Evolutionary conservation across 2,329 filamentous ascomycete genomes (phyloP).

Genomic region (Calonectria hawksworthii): DNA sequence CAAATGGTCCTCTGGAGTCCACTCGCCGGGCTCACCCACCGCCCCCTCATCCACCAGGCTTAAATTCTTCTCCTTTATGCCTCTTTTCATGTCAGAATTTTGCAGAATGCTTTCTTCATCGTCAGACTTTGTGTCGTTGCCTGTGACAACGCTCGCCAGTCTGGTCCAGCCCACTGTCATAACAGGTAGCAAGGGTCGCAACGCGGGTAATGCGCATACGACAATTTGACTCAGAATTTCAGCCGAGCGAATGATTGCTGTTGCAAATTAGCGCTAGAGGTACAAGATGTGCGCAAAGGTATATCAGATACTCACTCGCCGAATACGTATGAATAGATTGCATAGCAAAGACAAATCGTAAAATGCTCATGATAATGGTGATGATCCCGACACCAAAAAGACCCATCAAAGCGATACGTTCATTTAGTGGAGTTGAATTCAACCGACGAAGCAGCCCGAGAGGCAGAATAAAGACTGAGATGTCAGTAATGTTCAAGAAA

Average conservation of each 20-base stretch:
- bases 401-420: not conserved
- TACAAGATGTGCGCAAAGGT: not conserved
- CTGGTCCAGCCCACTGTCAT: not conserved
- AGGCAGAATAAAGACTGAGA: not conserved
- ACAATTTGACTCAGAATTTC: not conserved
- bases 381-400: not conserved
- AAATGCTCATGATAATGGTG: not conserved
- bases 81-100: not conserved
- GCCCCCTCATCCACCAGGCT: not conserved
- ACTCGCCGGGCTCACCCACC: not conserved
- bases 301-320: not conserved
- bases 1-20: not conserved
- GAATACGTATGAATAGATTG: not conserved
- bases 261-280: not conserved
- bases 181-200: not conserved
- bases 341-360: not conserved
- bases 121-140: not conserved
- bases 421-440: not conserved
- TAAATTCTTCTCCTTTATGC: not conserved
- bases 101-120: not conserved
- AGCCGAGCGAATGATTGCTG: not conserved
- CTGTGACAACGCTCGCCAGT: not conserved
- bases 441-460: not conserved
- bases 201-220: not conserved
- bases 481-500: not conserved